These are phyloP conservation scores for Pythium apleroticum DNA, from an alignment of 352 stramenopile species.

Conservation along the genomic window DNA sequence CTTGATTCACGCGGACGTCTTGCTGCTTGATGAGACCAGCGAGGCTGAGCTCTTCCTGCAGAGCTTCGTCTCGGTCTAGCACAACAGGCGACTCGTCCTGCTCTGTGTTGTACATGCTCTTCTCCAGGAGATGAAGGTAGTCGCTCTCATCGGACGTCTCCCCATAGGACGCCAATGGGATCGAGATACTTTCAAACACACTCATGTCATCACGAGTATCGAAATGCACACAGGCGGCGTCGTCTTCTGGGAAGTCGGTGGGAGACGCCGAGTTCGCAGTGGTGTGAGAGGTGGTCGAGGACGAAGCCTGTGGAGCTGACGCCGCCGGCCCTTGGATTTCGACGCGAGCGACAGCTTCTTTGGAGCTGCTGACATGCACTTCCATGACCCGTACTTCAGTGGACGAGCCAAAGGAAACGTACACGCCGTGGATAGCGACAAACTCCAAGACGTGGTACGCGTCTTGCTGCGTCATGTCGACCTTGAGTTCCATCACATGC, in stretches of 20 bases:
- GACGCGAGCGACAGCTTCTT: conserved; percentile 28
- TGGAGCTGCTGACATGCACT: conserved; percentile 61
- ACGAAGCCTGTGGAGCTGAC: not conserved
- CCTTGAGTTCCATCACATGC: conserved; percentile 86
- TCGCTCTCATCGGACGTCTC: conserved; percentile 44
- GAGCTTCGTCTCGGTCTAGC: conserved; percentile 65
- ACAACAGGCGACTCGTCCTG: conserved; percentile 62
- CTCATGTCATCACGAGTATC: conserved; percentile 36
- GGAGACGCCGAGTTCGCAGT: not conserved
- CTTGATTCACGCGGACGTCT: conserved; percentile 82
- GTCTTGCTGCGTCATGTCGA: conserved; percentile 76
- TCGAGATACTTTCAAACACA: conserved; percentile 54
- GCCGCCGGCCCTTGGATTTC: not conserved
- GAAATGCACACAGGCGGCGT: conserved; percentile 44
- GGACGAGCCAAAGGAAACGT: conserved; percentile 71
- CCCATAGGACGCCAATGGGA: conserved; percentile 58
- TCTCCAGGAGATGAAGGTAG: conserved; percentile 45
- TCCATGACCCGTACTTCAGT: conserved; percentile 84
- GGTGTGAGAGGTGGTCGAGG: not conserved
- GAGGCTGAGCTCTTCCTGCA: conserved; percentile 73
- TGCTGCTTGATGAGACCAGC: conserved; percentile 68
- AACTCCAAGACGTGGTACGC: conserved; percentile 72
- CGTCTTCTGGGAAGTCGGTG: conserved; percentile 38
- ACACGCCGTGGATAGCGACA: conserved; percentile 79
- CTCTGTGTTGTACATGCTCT: conserved; percentile 50